Evolutionary conservation across 2,329 filamentous ascomycete genomes (phyloP).

Genomic region (Phoma sp.): DNA sequence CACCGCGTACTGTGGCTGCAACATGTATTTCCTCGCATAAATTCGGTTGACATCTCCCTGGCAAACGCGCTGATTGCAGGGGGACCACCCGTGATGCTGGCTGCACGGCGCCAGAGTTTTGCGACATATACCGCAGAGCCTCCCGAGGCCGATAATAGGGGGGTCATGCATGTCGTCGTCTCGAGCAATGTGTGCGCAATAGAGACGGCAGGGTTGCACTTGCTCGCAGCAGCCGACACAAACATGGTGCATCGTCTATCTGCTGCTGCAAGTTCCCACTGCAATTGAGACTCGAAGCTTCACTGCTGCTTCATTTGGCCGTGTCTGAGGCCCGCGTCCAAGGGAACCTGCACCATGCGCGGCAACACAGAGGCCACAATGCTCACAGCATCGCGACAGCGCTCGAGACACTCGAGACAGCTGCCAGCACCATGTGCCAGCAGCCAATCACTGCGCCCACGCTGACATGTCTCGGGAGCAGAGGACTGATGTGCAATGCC

Average conservation of each 20-base stretch:
- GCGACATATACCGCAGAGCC: conserved; percentile 18
- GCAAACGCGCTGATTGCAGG: conserved; percentile 19
- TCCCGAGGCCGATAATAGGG: conserved; percentile 27
- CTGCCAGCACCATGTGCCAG: neutral
- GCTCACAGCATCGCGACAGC: conserved; percentile 8
- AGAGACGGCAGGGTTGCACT: conserved; percentile 26
- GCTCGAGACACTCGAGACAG: conserved; percentile 19
- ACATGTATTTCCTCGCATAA: conserved; percentile 16
- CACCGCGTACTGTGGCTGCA: conserved; percentile 11
- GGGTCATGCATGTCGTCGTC: conserved; percentile 29
- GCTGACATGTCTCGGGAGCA: conserved; percentile 9
- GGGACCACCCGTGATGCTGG: conserved; percentile 8
- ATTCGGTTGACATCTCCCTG: conserved; percentile 13
- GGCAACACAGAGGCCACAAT: conserved; percentile 15
- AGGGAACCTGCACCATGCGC: conserved; percentile 17
- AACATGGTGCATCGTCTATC: conserved; percentile 23
- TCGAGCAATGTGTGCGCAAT: conserved; percentile 16
- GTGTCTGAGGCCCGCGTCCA: conserved; percentile 7
- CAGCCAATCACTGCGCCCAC: conserved; percentile 36
- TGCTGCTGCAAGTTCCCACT: conserved; percentile 18
- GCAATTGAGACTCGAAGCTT: conserved; percentile 19
- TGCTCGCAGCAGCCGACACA: conserved; percentile 14
- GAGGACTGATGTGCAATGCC: conserved; percentile 23
- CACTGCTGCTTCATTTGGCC: conserved; percentile 17
- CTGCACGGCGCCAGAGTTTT: conserved; percentile 12